Base-by-base conservation (phyloP, 2,329 filamentous ascomycete species). In the Fusarium agapanthi region DNA sequence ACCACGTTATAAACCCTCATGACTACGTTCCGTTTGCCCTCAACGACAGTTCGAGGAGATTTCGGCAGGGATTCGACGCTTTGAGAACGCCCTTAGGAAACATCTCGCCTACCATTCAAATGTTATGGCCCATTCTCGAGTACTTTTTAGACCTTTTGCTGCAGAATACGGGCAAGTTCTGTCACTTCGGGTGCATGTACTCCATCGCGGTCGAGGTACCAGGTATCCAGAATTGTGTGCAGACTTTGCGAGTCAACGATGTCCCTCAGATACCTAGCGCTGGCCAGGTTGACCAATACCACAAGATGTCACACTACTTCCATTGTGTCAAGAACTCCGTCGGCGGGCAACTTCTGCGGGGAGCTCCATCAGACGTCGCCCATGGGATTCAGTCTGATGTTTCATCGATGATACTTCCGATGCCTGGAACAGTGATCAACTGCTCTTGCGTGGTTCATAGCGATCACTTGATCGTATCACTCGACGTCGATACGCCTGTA, bases 1-100 rank as follows among this genome's bases (percentile, higher is more conserved):
- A 65, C 11, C 61, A 65, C 13, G 3, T 63, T 13, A 28, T 65
- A 1, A 64, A 65, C 12, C 58, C 61, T 4, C 16, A 65, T 12
- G 61, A 65, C 8, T 65, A 64, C 5, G 59, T 65, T 3, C 61
- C 61, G 1, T 65, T 65, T 18, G 61, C 59, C 4, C 16, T 65
- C 0, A 65, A 65, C 15, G 61, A 64, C 5, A 26, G 37, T 1
- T 63, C 47, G 2, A 65, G 20, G 22, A 65, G 11, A 8, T 65
- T 64, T 22, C 16, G n/a, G 16, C 58, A 64, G 9, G 18, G 20
- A 6, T 35, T 63, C 1, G 35, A 63, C 8, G 13, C 47, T 7
- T 10, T 54, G 11, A 28, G 10, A 40, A 45, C 28, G 3, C 61
- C 61, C 0, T 4, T 64, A 15, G 37, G 28, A 10, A 37, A 60